These are phyloP conservation scores for Carnegiea gigantea DNA, from an alignment of 179 eudicot species.

Conservation along the genomic window DNA sequence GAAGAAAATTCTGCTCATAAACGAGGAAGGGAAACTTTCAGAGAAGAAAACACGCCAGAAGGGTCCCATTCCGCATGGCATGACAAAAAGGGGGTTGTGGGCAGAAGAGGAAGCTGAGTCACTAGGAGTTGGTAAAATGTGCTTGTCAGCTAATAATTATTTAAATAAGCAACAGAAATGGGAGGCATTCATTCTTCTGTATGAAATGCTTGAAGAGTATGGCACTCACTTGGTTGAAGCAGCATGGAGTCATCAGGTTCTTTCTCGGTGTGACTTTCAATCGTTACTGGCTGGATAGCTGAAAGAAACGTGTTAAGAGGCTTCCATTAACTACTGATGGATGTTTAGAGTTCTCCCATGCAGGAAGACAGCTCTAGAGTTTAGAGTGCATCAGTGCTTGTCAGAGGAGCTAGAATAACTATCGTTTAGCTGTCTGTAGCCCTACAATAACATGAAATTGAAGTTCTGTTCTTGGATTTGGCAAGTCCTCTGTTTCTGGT, in stretches of 20 bases:
- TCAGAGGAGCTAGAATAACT: neutral
- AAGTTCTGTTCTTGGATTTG: neutral
- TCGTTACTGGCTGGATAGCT: slow-evolving; percentile 7
- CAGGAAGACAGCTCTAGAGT: neutral
- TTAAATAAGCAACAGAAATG: slow-evolving; percentile 57
- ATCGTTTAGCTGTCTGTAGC: neutral
- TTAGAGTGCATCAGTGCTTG: neutral
- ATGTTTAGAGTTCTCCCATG: neutral
- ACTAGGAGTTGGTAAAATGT: slow-evolving; percentile 63
- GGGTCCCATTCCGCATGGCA: slow-evolving; percentile 43
- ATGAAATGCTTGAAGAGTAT: slow-evolving; percentile 99
- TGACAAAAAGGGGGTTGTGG: slow-evolving; percentile 77
- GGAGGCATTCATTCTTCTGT: slow-evolving; percentile 86
- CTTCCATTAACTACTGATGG: neutral
- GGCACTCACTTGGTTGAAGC: slow-evolving; percentile 99
- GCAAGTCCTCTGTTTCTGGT: neutral
- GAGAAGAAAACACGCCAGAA: slow-evolving; percentile 40
- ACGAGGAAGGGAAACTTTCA: slow-evolving; percentile 40
- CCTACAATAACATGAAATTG: neutral
- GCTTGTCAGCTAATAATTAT: slow-evolving; percentile 37
- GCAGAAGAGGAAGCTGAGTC: slow-evolving; percentile 94
- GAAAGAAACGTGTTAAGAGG: neutral
- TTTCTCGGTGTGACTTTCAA: slow-evolving; percentile 9
- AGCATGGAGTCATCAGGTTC: slow-evolving; percentile 98
- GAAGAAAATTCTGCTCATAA: slow-evolving; percentile 48